Conservation (phyloP, 2,329 filamentous ascomycete genomes). For the Colletotrichum aenigma region DNA sequence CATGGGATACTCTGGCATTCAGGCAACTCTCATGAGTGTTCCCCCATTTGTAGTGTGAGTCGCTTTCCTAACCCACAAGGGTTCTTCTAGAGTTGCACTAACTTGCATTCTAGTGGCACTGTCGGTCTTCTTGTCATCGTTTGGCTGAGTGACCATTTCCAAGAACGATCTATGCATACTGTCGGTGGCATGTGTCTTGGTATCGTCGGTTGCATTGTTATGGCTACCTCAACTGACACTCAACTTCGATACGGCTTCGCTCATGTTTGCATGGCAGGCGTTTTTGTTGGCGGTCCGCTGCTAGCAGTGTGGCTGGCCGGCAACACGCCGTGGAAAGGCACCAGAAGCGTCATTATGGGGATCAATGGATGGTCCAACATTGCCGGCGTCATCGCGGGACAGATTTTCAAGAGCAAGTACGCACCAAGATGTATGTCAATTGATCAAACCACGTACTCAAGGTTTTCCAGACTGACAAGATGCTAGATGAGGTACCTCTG, state of each 20-base stretch:
- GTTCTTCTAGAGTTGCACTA: not conserved
- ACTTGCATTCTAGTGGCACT: slow-evolving; percentile 9
- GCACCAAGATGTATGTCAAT: slow-evolving; percentile 20
- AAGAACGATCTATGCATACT: slow-evolving; percentile 25
- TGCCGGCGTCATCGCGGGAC: slow-evolving; percentile 25
- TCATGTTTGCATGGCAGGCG: slow-evolving; percentile 25
- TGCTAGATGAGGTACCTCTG: slow-evolving; percentile 6
- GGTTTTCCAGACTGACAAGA: not conserved
- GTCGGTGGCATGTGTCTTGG: slow-evolving; percentile 23
- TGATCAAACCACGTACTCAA: no score
- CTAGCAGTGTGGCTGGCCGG: slow-evolving; percentile 59
- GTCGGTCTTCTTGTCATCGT: slow-evolving; percentile 19
- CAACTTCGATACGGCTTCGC: slow-evolving; percentile 25
- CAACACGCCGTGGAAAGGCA: slow-evolving; percentile 58
- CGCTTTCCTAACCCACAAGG: not conserved
- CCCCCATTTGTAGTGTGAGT: slow-evolving; percentile 9
- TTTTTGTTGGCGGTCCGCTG: slow-evolving; percentile 51
- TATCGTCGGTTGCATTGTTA: slow-evolving; percentile 23
- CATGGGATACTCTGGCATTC: not conserved
- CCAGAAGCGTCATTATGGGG: slow-evolving; percentile 43
- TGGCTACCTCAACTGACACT: slow-evolving; percentile 21
- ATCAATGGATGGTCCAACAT: slow-evolving; percentile 55
- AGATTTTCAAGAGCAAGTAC: slow-evolving; percentile 27
- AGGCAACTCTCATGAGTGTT: not conserved
- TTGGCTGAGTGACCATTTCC: slow-evolving; percentile 23